Conservation (phyloP, 768 basidiomycete species). For the Leucogyrophana mollusca region DNA sequence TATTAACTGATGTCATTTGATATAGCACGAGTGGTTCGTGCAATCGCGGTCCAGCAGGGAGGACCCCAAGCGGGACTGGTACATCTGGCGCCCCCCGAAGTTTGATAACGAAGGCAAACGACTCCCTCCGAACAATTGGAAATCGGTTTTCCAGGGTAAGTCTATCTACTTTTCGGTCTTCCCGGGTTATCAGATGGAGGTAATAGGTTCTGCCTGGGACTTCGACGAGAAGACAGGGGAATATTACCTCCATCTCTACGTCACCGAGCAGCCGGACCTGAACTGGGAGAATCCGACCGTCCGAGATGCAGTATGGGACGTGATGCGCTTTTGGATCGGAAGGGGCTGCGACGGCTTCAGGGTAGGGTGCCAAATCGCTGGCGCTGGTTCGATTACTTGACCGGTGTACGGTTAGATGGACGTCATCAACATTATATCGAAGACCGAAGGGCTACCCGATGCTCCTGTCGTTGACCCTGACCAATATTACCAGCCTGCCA, state of each 20-base stretch:
- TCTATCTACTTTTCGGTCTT: neutral
- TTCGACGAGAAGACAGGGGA: slow-evolving; percentile 63
- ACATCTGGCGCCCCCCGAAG: slow-evolving; percentile 67
- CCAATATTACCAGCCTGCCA: slow-evolving; percentile 53
- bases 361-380: slow-evolving; percentile 36
- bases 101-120: slow-evolving; percentile 51
- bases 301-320: slow-evolving; percentile 55
- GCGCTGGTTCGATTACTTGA: neutral
- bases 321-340: slow-evolving; percentile 75
- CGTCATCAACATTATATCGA: slow-evolving; percentile 68
- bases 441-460: slow-evolving; percentile 62
- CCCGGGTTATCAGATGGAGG: neutral
- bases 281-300: slow-evolving; percentile 75
- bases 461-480: slow-evolving; percentile 54
- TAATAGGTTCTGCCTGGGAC: slow-evolving; percentile 68
- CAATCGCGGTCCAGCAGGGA: slow-evolving; percentile 50
- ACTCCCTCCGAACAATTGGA: slow-evolving; percentile 74
- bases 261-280: slow-evolving; percentile 67
- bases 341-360: slow-evolving; percentile 76
- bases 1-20: neutral
- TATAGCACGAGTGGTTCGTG: slow-evolving; percentile 70
- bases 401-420: slow-evolving; percentile 48
- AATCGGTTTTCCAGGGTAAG: slow-evolving; percentile 60
- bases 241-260: slow-evolving; percentile 72
- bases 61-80: slow-evolving; percentile 71